phyloP scores from a whole-genome alignment of 1,284 basidiomycete genomes.

The Boletellus sp. region DNA sequence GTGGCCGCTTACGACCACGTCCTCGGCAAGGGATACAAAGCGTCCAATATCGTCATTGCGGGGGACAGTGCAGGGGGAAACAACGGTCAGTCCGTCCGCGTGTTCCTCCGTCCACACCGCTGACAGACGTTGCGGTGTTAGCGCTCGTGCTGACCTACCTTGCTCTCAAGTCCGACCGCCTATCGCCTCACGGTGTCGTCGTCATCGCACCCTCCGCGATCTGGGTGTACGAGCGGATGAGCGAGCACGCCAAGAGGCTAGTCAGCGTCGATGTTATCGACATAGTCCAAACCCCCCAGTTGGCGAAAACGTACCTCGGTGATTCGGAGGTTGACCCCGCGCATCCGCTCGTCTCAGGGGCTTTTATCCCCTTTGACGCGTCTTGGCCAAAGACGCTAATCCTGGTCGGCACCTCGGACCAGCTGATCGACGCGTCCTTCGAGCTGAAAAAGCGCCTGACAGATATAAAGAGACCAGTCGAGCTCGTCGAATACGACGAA shows the following conservation, averaged over 20 bases:
- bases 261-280: slow-evolving; percentile 9
- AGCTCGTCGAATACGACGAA: slow-evolving; percentile 27
- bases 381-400: slow-evolving; percentile 27
- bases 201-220: slow-evolving; percentile 12
- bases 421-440: slow-evolving; percentile 10
- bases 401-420: slow-evolving; percentile 21
- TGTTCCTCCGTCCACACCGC: neutral
- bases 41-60: slow-evolving; percentile 18
- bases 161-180: slow-evolving; percentile 7
- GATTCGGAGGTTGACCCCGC: slow-evolving; percentile 5
- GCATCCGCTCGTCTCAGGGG: slow-evolving; percentile 21
- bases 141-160: slow-evolving; percentile 26
- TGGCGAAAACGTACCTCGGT: slow-evolving; percentile 11
- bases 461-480: slow-evolving; percentile 3
- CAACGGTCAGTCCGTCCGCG: slow-evolving; percentile 12
- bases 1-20: slow-evolving; percentile 25
- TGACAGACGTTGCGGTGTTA: neutral
- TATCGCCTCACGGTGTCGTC: slow-evolving; percentile 9
- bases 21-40: slow-evolving; percentile 19
- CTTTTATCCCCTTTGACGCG: slow-evolving; percentile 13
- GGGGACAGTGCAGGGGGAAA: slow-evolving; percentile 30
- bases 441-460: slow-evolving; percentile 9
- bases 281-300: accelerated
- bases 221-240: neutral
- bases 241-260: slow-evolving; percentile 4